Base-by-base conservation (phyloP, 257 asterid species). In the Leptodermis oblonga region DNA sequence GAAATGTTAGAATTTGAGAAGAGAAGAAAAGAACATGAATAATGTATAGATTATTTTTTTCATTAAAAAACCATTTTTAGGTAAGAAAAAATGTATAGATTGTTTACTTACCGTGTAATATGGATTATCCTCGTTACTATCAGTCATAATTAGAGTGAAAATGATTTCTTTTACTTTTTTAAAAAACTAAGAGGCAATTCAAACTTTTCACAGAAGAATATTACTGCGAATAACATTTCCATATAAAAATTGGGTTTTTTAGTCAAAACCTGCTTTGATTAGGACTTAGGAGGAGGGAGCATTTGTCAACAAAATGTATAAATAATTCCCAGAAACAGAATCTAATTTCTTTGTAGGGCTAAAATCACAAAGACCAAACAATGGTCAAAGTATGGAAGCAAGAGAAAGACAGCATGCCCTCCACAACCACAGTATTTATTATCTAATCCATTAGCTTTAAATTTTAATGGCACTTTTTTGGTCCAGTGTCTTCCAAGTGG, bases 291-390 rank as follows among this genome's bases (percentile, higher is more conserved):
- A 14, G 8, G 43, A 5, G 18, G 28, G 31, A 43, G 26, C 13
- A 60, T 18, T 70, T n/a, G 61, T 70, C 74, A 45, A 70, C 61
- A 70, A 62, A 62, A 17, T 30, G 58, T 14, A 17, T 10, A 49
- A 31, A 67, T 8, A 59, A 59, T 59, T 22, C 9, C 18, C n/a
- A n/a, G 5, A 7, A 28, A 0, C 51, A 14, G 54, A 68, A 41
- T 68, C 54, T 17, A 41, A 25, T 1, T 23, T 6, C 0, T 18
- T 60, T 33, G 12, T 6, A 26, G 33, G 46, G 25, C 51, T 36
- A 34, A 68, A 60, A n/a, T n/a, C 4, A 37, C 65, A 33, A 18
- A 60, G 15, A 53, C 39, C 12, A 5, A 53, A 69, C 73, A 69
- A 39, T 54, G 53, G 66, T 69, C 73, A 55, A 55, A 26, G 53